Percentiles rank a stretch among this genome's conserved stretches.
phyloP scores from a whole-genome alignment of 345 rosid species.

The Litchi chinensis region DNA sequence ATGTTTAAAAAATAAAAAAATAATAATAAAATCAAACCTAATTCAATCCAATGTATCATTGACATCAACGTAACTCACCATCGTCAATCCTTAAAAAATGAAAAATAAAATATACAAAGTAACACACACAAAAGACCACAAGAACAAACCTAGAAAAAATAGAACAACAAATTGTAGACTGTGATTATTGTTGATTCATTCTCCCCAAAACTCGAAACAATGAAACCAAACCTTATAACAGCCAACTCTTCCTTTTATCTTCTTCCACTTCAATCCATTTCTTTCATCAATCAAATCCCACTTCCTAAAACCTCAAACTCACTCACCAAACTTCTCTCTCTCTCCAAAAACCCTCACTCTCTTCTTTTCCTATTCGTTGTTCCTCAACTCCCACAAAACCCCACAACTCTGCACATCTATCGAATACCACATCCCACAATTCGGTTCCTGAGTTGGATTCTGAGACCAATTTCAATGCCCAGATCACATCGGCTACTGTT shows the following conservation, averaged over 20 bases:
- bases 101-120: too few species aligned
- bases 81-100: too few species aligned
- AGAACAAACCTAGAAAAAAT: too few species aligned
- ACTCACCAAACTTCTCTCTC: constrained; percentile 23
- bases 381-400: constrained; percentile 26
- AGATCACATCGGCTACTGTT: constrained; percentile 50
- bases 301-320: constrained; percentile 19
- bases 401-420: constrained; percentile 17
- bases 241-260: constrained; percentile 27
- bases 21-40: too few species aligned
- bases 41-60: too few species aligned
- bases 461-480: constrained; percentile 44
- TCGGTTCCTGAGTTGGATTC: constrained; percentile 34
- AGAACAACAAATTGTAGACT: too few species aligned
- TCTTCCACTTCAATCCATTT: constrained; percentile 19
- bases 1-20: too few species aligned
- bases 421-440: constrained; percentile 15
- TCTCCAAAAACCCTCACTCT: constrained; percentile 26
- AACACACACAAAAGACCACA: too few species aligned
- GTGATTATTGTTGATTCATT: neutral
- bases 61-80: too few species aligned
- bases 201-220: neutral
- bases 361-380: constrained; percentile 35
- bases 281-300: constrained; percentile 26
- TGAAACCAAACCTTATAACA: constrained; percentile 41